phyloP scores from a whole-genome alignment of 2,329 filamentous ascomycete species.

The Hypoxylon sp. region DNA sequence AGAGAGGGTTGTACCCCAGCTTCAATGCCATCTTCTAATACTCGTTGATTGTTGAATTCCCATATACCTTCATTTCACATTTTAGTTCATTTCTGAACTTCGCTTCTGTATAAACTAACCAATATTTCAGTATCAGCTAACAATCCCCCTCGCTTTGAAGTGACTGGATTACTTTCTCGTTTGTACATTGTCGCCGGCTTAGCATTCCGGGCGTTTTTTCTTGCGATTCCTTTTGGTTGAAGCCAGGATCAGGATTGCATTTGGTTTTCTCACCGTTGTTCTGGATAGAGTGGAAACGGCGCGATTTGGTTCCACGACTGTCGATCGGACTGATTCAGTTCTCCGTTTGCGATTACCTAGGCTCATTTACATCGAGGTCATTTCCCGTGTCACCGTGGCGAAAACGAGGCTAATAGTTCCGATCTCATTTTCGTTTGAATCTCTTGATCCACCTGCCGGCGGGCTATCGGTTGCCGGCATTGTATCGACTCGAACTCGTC shows the following conservation, averaged over 20 bases:
- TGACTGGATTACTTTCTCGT: slow-evolving; percentile 43
- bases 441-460: slow-evolving; percentile 38
- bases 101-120: slow-evolving; percentile 28
- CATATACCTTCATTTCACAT: slow-evolving; percentile 7
- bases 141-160: slow-evolving; percentile 28
- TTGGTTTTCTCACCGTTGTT: slow-evolving; percentile 45
- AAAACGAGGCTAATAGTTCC: slow-evolving; percentile 36
- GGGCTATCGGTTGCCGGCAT: slow-evolving; percentile 44
- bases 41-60: slow-evolving; percentile 3
- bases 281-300: slow-evolving; percentile 49
- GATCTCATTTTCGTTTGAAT: slow-evolving; percentile 40
- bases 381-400: slow-evolving; percentile 26
- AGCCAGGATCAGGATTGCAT: slow-evolving; percentile 45
- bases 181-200: slow-evolving; percentile 30
- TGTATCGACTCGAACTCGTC: slow-evolving; percentile 38
- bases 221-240: slow-evolving; percentile 41
- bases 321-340: slow-evolving; percentile 36
- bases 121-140: slow-evolving; percentile 23
- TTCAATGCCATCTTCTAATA: slow-evolving; percentile 19
- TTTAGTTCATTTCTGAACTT: slow-evolving; percentile 19
- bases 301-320: slow-evolving; percentile 43
- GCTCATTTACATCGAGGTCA: slow-evolving; percentile 36
- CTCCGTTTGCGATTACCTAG: slow-evolving; percentile 41
- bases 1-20: slow-evolving; percentile 23
- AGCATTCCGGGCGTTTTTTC: slow-evolving; percentile 35